Conservation (phyloP, 2,329 filamentous ascomycete genomes). For the Malbranchea cinnamomea region DNA sequence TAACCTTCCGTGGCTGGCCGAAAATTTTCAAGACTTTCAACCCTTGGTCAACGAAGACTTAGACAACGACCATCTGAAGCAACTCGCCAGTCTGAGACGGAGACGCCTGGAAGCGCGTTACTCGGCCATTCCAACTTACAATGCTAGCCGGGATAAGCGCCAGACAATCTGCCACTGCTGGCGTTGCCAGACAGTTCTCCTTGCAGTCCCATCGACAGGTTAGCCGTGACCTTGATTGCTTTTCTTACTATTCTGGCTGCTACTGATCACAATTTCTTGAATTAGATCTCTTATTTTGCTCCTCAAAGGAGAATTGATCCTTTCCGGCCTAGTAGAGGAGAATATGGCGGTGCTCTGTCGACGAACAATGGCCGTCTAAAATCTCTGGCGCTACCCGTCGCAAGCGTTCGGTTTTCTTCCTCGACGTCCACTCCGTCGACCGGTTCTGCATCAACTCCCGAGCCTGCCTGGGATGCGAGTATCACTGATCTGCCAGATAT, state of each 20-base stretch:
- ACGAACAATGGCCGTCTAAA: background rate
- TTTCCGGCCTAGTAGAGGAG: conserved; percentile 4
- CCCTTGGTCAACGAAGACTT: background rate
- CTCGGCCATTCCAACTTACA: conserved; percentile 12
- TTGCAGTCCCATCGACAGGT: conserved; percentile 22
- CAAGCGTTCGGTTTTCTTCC: conserved; percentile 4
- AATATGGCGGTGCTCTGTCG: background rate
- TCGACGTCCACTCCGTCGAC: conserved; percentile 14
- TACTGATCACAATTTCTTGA: conserved; percentile 1
- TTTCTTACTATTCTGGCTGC: background rate
- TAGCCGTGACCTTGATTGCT: conserved; percentile 9
- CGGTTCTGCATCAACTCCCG: conserved; percentile 9
- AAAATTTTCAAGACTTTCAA: conserved; percentile 2
- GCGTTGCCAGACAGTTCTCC: conserved; percentile 17
- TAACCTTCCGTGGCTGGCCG: conserved; percentile 2
- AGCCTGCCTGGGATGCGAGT: conserved; percentile 6
- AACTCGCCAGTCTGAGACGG: too few relatives aligned
- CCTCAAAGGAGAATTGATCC: conserved; percentile 4
- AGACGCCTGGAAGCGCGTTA: too few relatives aligned
- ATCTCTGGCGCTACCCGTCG: background rate
- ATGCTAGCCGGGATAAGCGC: conserved; percentile 45
- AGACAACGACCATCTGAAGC: background rate
- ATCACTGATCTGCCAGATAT: conserved; percentile 14
- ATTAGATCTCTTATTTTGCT: conserved; percentile 10
- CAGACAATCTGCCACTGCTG: conserved; percentile 32